These are phyloP conservation scores for Dendrobium catenatum DNA, from an alignment of 106 monocot species.

Conservation along the genomic window DNA sequence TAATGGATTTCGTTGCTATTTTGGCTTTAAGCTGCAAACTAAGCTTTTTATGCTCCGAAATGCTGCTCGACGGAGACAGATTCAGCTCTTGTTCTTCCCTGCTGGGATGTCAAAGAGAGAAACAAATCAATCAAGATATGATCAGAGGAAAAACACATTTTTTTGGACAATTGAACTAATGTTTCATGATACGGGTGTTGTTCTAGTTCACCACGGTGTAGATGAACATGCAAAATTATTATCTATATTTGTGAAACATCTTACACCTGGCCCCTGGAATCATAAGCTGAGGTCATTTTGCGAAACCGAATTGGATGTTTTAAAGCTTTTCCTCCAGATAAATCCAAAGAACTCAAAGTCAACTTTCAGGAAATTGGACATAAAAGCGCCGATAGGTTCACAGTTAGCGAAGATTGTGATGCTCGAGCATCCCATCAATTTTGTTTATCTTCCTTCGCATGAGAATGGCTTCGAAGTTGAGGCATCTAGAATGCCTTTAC, in stretches of 20 bases:
- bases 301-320: constrained; percentile 26
- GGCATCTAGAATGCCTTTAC: constrained; percentile 9
- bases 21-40: constrained; percentile 24
- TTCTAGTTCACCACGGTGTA: constrained; percentile 15
- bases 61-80: constrained; percentile 41
- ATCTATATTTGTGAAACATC: constrained; percentile 59
- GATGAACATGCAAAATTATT: constrained; percentile 44
- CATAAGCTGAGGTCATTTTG: constrained; percentile 56
- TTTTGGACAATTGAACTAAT: too few relatives aligned
- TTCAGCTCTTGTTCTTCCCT: constrained; percentile 36
- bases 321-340: constrained; percentile 67
- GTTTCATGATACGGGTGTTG: too few relatives aligned
- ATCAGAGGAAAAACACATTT: constrained; percentile 23
- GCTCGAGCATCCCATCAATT: constrained; percentile 70
- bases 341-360: constrained; percentile 40
- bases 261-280: constrained; percentile 69
- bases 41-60: constrained; percentile 34
- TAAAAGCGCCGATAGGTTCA: constrained; percentile 33
- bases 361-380: constrained; percentile 47
- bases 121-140: constrained; percentile 49
- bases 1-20: constrained; percentile 17
- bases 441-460: constrained; percentile 72
- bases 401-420: constrained; percentile 51
- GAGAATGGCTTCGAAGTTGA: constrained; percentile 55
- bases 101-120: constrained; percentile 68